Conservation (phyloP, 163 green algal genomes). For the Chlorella variabilis region DNA sequence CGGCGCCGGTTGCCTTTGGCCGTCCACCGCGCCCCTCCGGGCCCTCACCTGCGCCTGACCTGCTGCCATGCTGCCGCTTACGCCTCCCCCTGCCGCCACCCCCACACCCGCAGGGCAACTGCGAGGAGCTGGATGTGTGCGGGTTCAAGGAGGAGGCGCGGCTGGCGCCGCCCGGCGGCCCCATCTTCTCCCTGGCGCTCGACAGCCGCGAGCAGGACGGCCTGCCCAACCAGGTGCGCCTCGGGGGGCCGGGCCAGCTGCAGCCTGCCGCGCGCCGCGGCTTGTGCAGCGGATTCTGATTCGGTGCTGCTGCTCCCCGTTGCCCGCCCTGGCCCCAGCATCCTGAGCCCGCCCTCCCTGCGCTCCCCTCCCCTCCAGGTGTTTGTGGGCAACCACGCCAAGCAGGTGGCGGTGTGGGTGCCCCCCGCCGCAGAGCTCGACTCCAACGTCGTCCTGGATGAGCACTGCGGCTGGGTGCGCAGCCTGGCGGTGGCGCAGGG, state of each 20-base stretch:
- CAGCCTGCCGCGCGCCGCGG: not conserved
- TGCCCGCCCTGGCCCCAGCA: too few relatives aligned
- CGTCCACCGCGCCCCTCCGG: too few relatives aligned
- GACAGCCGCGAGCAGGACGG: constrained; percentile 41
- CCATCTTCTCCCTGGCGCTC: constrained; percentile 56
- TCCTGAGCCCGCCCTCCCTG: too few relatives aligned
- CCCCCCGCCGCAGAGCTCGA: constrained; percentile 44
- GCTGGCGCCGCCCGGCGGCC: constrained; percentile 43
- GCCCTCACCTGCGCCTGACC: too few relatives aligned
- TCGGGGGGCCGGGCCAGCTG: not conserved
- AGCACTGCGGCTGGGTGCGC: constrained; percentile 67
- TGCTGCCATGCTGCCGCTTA: not conserved
- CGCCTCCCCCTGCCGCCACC: not conserved
- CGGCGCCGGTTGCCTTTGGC: too few relatives aligned
- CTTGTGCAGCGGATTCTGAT: too few relatives aligned
- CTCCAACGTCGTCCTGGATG: constrained; percentile 45
- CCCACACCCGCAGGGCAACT: constrained; percentile 12
- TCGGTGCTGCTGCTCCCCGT: too few relatives aligned
- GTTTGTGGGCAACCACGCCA: constrained; percentile 51
- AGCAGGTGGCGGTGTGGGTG: constrained; percentile 57
- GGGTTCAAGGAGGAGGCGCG: constrained; percentile 12
- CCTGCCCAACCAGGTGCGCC: constrained; percentile 29
- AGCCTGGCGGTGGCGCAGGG: constrained; percentile 47
- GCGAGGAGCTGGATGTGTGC: not conserved
- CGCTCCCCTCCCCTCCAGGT: constrained; percentile 1